Evolutionary conservation across 441 rosid genomes (phyloP), one percentile per base, ranked within the genome.

Genomic region (Erodium trifolium): DNA sequence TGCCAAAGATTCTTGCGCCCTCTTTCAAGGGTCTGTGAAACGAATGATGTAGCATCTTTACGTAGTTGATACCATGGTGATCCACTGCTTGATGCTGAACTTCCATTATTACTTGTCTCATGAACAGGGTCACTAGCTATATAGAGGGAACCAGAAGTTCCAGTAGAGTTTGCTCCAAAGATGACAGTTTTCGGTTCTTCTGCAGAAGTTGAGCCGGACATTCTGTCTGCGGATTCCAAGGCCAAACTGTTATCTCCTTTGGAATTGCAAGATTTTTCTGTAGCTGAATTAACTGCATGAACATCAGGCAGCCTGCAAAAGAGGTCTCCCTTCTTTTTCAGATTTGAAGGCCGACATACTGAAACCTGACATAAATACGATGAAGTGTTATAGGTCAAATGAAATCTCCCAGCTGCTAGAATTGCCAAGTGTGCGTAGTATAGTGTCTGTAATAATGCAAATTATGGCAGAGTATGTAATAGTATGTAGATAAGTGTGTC

Each of bases 1-100:
- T 92, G 98, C 99, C 99, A 95, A 73, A 95, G 93, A 85, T 92
- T 90, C 81, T 82, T 90, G 19, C 97, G 78, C 68, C 99, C 99
- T 80, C 93, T 85, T 73, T 79, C 90, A 80, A 95, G 97, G 51
- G 93, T 89, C 73, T 88, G 90, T 68, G 99, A 89, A 72, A 95
- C 97, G 79, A 82, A 87, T 67, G 81, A 78, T 62, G 91, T 90
- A 60, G 93, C 95, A 78, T 95, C 99, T 83, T 89, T 92, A 72
- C 98, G 84, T 71, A 95, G 83, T 43, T 86, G 89, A 80, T 90
- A 95, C 99, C 98, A 89, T 35, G 97, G 97, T 41, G 93, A 90
- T 72, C 84, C 92, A 45, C 90, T 81, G 79, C 78, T 79, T 76
- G 96, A 87, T 74, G 85, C 85, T 71, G 78, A 82, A 77, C 78